phyloP scores from a whole-genome alignment of 345 rosid genomes.

The Citrus maxima region DNA sequence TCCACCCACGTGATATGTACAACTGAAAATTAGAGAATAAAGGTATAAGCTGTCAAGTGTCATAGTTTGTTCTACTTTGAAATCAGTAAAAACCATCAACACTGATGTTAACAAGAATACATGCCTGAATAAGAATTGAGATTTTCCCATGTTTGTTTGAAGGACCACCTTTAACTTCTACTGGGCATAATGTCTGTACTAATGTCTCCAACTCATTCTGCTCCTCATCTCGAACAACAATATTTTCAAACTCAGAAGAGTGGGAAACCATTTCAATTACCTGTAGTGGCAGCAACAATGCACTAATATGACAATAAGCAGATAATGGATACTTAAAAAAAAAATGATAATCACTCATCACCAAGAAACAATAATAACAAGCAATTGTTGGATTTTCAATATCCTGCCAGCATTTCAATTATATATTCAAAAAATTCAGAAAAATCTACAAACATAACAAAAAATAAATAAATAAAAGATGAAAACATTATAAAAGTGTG shows the following conservation, averaged over 20 bases:
- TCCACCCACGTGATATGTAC: slow-evolving; percentile 91
- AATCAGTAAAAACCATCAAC: slow-evolving; percentile 18
- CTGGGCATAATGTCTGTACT: slow-evolving; percentile 76
- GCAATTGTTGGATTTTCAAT: background rate
- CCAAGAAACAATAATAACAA: background rate
- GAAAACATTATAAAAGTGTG: background rate
- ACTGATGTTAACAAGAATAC: slow-evolving; percentile 6
- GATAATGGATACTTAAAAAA: background rate
- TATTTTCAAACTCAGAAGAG: slow-evolving; percentile 95
- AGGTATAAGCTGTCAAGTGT: slow-evolving; percentile 21
- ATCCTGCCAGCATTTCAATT: background rate
- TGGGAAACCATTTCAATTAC: slow-evolving; percentile 95
- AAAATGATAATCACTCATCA: background rate
- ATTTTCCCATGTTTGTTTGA: slow-evolving; percentile 95
- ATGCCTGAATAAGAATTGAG: slow-evolving; percentile 93
- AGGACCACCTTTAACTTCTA: slow-evolving; percentile 89
- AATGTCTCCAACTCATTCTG: slow-evolving; percentile 87
- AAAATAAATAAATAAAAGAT: slow-evolving; percentile 14
- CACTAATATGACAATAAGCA: slow-evolving; percentile 15
- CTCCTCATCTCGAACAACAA: slow-evolving; percentile 97
- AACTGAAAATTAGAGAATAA: slow-evolving; percentile 53
- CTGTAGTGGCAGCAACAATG: slow-evolving; percentile 32
- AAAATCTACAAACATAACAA: slow-evolving; percentile 6
- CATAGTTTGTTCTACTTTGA: slow-evolving; percentile 11
- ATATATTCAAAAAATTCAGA: background rate